Base-by-base conservation (phyloP, 1,284 basidiomycete genomes). In the Anthracocystis setariae region DNA sequence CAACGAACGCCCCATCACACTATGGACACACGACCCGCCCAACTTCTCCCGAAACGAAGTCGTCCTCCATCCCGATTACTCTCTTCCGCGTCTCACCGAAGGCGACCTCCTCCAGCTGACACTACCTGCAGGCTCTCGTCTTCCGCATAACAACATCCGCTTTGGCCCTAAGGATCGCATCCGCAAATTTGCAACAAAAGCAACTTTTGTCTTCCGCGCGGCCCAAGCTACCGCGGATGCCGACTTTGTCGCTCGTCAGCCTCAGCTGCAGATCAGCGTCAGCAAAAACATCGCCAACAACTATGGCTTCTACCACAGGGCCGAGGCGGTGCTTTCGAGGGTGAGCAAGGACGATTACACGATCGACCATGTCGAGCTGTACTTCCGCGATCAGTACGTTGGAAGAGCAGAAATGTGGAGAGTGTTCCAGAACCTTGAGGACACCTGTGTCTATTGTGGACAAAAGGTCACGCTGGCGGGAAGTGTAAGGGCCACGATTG, bases 391-490 rank as follows among this genome's bases (percentile, higher is more conserved):
- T 46, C 81, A 82, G 59, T 82, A 81, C 46, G 67, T 82, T 44
- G 80, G 80, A 12, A 61, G 81, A 18, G 78, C 80, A 10, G 81
- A 82, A 45, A 82, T 82, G 81, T 82, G 81, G 81, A 72, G 81
- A 43, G 63, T 83, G 24, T 58, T 76, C 15, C 69, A 71, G 37
- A 59, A 65, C 23, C 66, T 82, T 12, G 73, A 80, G 32, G 81
- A 82, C 49, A 69, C 73, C 17, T 83, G 81, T 64, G 78, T 83
- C 48, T 81, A 82, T 53, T 79, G 81, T 33, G 80, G 81, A 0
- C 81, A 83, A 24, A 78, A 73, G 47, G 65, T 83, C 20, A 67
- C 68, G 7, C 61, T 83, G 12, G 76, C 79, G 29, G 73, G 75
- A 45, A 76, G 79, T 29, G 75, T 83, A 23, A 63, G 79, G 32